Percentiles rank a stretch among this genome's conserved stretches.
Evolutionary conservation across 176 grass and related monocot species (phyloP).

Genomic region (Dendrocalamus sinicus): DNA sequence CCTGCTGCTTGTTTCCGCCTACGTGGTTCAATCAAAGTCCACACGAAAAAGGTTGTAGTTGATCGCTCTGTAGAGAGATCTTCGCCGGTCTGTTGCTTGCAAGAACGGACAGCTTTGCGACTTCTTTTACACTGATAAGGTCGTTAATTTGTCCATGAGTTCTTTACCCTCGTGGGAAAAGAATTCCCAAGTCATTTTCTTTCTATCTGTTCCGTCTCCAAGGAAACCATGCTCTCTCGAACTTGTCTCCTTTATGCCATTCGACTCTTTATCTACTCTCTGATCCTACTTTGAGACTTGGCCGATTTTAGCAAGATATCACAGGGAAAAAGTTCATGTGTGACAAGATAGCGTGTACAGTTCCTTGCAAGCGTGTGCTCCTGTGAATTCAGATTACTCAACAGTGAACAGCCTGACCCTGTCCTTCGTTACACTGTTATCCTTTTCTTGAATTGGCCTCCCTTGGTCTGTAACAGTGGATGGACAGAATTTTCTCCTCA

Average conservation of each 20-base stretch:
- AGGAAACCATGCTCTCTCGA: background rate
- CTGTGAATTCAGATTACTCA: background rate
- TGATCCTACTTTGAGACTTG: background rate
- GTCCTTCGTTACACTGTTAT: background rate
- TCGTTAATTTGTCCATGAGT: background rate
- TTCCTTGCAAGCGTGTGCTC: background rate
- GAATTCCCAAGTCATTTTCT: conserved; percentile 3
- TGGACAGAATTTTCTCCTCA: conserved; percentile 29
- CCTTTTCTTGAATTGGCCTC: conserved; percentile 22
- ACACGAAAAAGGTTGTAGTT: background rate
- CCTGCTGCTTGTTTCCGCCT: background rate
- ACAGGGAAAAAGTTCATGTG: background rate
- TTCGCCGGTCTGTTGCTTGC: background rate
- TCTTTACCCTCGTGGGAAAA: background rate
- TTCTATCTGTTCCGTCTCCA: background rate
- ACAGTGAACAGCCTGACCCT: background rate
- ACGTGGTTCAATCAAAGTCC: conserved; percentile 9
- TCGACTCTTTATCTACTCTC: background rate
- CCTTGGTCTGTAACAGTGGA: background rate
- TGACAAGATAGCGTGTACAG: background rate
- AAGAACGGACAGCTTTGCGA: background rate
- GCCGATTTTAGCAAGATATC: background rate
- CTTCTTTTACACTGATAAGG: background rate
- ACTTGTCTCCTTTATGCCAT: background rate
- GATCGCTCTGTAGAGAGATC: background rate